Conservation (phyloP, 805 yeast species). For the Saccharomycopsis synnaedendra region DNA sequence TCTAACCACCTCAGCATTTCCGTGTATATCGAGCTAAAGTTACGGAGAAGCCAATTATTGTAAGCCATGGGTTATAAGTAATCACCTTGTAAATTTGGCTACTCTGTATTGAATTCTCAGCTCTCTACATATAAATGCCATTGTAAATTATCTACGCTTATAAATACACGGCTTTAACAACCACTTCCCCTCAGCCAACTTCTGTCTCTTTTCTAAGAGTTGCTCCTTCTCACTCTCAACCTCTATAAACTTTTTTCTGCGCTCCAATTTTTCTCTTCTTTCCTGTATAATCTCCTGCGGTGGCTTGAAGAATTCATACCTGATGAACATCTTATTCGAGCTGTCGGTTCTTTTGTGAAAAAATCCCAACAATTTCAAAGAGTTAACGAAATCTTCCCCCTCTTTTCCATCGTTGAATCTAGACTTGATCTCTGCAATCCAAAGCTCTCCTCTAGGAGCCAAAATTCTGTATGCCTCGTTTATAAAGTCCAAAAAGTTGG, state of each 20-base stretch:
- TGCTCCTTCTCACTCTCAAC: conserved; percentile 52
- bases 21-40: too few species aligned
- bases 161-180: conserved; percentile 92
- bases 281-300: conserved; percentile 55
- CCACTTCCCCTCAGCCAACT: conserved; percentile 73
- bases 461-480: conserved; percentile 81
- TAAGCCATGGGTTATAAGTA: too few species aligned
- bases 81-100: too few species aligned
- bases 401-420: conserved; percentile 57
- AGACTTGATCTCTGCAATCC: conserved; percentile 97
- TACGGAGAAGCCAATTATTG: too few species aligned
- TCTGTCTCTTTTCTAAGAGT: conserved; percentile 41
- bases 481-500: conserved; percentile 86
- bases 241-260: conserved; percentile 60
- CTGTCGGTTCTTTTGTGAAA: conserved; percentile 83
- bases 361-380: conserved; percentile 70
- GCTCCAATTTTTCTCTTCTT: conserved; percentile 46
- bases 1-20: too few species aligned
- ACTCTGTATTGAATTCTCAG: too few species aligned
- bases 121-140: neutral
- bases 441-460: conserved; percentile 84
- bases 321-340: conserved; percentile 82
- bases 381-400: conserved; percentile 60
- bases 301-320: conserved; percentile 91
- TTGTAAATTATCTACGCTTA: conserved; percentile 56